Conservation (phyloP, 2,329 filamentous ascomycete species). For the Penicillium sp. region DNA sequence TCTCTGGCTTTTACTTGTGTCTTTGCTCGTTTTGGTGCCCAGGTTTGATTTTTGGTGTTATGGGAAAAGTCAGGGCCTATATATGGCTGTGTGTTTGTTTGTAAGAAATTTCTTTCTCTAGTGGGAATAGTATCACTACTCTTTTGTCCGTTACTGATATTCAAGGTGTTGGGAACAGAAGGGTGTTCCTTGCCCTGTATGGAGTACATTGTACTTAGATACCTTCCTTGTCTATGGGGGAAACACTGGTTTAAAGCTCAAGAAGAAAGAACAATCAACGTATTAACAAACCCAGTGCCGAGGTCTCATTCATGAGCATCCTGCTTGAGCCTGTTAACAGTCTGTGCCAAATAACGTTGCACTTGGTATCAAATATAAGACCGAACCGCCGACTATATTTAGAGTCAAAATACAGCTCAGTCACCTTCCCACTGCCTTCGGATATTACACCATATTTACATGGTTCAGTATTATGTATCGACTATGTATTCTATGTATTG, state of each 20-base stretch:
- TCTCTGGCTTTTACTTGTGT: neutral
- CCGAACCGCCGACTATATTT: neutral
- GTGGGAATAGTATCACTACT: slow-evolving; percentile 12
- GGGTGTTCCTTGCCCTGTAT: neutral
- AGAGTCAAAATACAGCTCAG: neutral
- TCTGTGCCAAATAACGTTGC: neutral
- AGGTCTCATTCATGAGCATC: neutral
- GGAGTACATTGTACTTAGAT: neutral
- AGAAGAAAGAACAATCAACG: neutral
- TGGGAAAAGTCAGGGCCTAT: slow-evolving; percentile 10
- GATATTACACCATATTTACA: neutral
- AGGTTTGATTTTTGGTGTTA: slow-evolving; percentile 7
- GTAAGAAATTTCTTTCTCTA: slow-evolving; percentile 5
- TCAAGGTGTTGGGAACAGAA: neutral
- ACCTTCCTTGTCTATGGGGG: no score
- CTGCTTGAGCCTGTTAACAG: neutral
- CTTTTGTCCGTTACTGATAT: neutral
- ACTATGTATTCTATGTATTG: neutral
- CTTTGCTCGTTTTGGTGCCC: slow-evolving; percentile 2
- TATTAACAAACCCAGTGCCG: neutral
- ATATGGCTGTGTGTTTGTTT: slow-evolving; percentile 6
- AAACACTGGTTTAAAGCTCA: neutral
- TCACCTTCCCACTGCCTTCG: neutral
- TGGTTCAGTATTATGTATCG: neutral
- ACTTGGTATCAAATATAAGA: neutral